Percentiles rank a stretch among this genome's conserved stretches.
Evolutionary conservation across 352 stramenopile genomes (phyloP).

Genomic region (Pythium diclinum): DNA sequence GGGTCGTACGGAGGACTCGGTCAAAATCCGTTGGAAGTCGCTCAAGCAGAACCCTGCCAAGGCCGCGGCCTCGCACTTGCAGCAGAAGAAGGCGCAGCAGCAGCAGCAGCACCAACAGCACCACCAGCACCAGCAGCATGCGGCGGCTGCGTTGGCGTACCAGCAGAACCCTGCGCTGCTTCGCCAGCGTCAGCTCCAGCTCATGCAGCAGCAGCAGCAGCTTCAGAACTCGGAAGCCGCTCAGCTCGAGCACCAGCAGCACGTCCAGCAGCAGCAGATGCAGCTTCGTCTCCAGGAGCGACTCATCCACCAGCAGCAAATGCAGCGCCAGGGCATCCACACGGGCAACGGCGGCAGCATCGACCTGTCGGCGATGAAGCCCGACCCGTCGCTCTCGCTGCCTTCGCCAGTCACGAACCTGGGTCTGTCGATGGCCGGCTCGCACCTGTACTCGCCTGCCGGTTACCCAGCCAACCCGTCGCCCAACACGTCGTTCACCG

Average conservation of each 20-base stretch:
- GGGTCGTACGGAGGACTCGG: slow-evolving; percentile 90
- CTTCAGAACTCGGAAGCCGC: slow-evolving; percentile 55
- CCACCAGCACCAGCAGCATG: slow-evolving; percentile 29
- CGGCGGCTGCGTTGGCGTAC: slow-evolving; percentile 42
- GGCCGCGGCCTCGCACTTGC: slow-evolving; percentile 65
- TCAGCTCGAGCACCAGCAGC: slow-evolving; percentile 71
- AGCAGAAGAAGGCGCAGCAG: slow-evolving; percentile 79
- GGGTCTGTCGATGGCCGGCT: slow-evolving; percentile 25
- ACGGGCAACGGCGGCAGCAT: slow-evolving; percentile 12
- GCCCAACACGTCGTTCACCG: slow-evolving; percentile 23
- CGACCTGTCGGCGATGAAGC: slow-evolving; percentile 26
- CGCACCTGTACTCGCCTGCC: slow-evolving; percentile 26
- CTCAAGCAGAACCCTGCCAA: slow-evolving; percentile 85
- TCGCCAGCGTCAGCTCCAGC: slow-evolving; percentile 62
- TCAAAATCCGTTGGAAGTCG: slow-evolving; percentile 93
- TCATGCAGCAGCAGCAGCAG: slow-evolving; percentile 72
- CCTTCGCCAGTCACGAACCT: slow-evolving; percentile 22
- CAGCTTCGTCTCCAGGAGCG: slow-evolving; percentile 38
- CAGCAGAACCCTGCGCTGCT: slow-evolving; percentile 58
- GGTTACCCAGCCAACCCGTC: not conserved
- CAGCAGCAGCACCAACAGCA: slow-evolving; percentile 43
- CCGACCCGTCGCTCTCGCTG: slow-evolving; percentile 23
- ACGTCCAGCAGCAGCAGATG: slow-evolving; percentile 58
- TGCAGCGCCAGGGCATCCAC: slow-evolving; percentile 17
- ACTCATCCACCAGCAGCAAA: slow-evolving; percentile 28